Conservation (phyloP, 192 early-diverging fungal species). For the Podila clonocystis region DNA sequence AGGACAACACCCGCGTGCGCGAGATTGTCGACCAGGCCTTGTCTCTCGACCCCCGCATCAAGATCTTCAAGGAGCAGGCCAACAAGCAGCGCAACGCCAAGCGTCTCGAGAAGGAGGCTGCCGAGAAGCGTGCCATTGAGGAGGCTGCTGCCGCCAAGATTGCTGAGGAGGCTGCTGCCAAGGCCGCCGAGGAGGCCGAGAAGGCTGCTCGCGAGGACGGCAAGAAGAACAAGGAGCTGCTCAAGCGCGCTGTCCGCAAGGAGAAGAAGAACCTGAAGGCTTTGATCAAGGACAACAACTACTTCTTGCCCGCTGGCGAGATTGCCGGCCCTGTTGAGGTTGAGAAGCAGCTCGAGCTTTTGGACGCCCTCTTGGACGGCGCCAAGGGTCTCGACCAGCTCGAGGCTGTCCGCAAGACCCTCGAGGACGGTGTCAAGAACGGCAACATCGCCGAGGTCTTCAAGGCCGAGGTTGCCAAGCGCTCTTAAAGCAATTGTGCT, state of each 20-base stretch:
- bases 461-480: constrained; percentile 58
- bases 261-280: constrained; percentile 90
- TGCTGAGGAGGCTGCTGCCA: constrained; percentile 64
- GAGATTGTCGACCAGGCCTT: constrained; percentile 86
- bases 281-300: constrained; percentile 81
- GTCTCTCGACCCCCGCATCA: constrained; percentile 90
- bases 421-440: constrained; percentile 72
- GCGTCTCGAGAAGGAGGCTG: constrained; percentile 86
- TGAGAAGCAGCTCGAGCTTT: constrained; percentile 75
- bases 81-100: constrained; percentile 92
- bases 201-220: constrained; percentile 66
- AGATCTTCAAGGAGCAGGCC: constrained; percentile 89
- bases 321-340: constrained; percentile 67
- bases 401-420: constrained; percentile 62
- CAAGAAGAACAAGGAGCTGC: constrained; percentile 88
- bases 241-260: constrained; percentile 90
- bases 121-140: constrained; percentile 67
- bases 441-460: constrained; percentile 70
- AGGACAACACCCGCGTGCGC: constrained; percentile 91
- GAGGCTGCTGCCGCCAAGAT: constrained; percentile 51
- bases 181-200: constrained; percentile 75
- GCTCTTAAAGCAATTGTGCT: constrained; percentile 1
- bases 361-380: constrained; percentile 83
- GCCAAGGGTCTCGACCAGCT: constrained; percentile 63
- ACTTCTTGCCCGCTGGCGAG: constrained; percentile 72